Base-by-base conservation (phyloP, 2,329 filamentous ascomycete genomes). In the Epicoccum sorghinum region DNA sequence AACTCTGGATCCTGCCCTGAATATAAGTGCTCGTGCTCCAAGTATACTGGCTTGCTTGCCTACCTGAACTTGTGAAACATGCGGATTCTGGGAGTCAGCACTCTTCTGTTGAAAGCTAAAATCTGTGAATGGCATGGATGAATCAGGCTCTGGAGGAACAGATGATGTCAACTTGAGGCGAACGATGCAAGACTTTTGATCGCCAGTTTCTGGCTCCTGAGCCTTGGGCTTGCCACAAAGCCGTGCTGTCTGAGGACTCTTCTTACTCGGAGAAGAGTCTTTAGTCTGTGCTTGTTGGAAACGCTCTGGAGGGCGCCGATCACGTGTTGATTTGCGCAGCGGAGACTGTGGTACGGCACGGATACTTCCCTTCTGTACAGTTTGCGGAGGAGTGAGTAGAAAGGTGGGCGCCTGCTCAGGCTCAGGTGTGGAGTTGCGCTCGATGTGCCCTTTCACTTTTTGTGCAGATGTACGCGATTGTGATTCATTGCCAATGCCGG, bases 311-410 rank as follows among this genome's bases (percentile, higher is more conserved):
- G 37, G 41, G n/a, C 36, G 52, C 41, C 32, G 24, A 23, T 55
- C 41, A 9, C 42, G 52, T 1, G 10, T 27, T 8, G 46, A 55
- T 42, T 46, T 55, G 46, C 36, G 37, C 7, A 38, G 47, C 4
- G 36, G 40, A 5, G 27, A n/a, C 33, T 48, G 33, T 8, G 30
- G 24, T 7, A 7, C 12, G 4, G 12, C 29, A n/a, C 10, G 12
- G 37, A 9, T 35, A 29, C 27, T 13, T 12, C 30, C 33, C 22
- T 29, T 50, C 4, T 50, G 25, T 9, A 41, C 13, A 7, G 42
- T 50, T 23, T 45, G 41, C 8, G 52, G 41, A 12, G 52, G 52
- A 24, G 41, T 50, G 4, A 41, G 42, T n/a, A 50, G 22, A 13
- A 4, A 18, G 12, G 8, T 7, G 13, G 18, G 13, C 14, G 40